Base-by-base conservation (phyloP, 2,329 filamentous ascomycete species). In the Dothistroma pini region DNA sequence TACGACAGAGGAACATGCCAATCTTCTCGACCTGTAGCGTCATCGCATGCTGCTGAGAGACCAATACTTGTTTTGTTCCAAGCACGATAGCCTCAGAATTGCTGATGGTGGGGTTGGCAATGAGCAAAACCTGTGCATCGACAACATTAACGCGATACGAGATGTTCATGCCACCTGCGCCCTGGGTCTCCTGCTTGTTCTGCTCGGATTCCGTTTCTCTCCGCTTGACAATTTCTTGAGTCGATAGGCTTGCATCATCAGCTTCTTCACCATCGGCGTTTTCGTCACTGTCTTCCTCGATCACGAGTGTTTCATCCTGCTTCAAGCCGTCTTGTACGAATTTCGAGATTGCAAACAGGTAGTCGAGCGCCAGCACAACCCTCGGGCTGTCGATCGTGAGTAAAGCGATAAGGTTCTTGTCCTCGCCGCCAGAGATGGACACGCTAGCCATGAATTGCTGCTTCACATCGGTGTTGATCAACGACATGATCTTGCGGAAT, bases 361-460 rank as follows among this genome's bases (percentile, higher is more conserved):
- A 97, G 74, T 99, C 95, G 32, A 99, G 80, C 0, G 96, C 93
- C 73, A 99, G 90, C 61, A 99, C 97, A 58, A 99, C 86, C 2
- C 92, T 85, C 1, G 95, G 95, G 68, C 95, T 99, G 71, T 99
- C 95, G 63, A 99, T 87, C 0, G 93, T 96, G 60, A 97, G 85
- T 76, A 99, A 89, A 1, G 91, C 91, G 70, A 97, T 96, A 59
- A 97, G 77, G 72, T 87, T 90, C 62, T 87, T 86, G 47, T 96
- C 89, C 35, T 86, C 80, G 3, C 92, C 92, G 16, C 92, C 90
- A 0, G 93, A 92, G 76, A 99, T 96, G 0, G 93, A 96, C 4
- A 99, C 80, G 73, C 90, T 97, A 19, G 95, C 95, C 95, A 99
- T 99, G 71, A 99, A 93, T 70, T 99, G 96, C 74, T 97, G 93